Evolutionary conservation across 495 filamentous ascomycete genomes (phyloP), one percentile per base, ranked within the genome.

Genomic region (Clavariopsis aquatica): DNA sequence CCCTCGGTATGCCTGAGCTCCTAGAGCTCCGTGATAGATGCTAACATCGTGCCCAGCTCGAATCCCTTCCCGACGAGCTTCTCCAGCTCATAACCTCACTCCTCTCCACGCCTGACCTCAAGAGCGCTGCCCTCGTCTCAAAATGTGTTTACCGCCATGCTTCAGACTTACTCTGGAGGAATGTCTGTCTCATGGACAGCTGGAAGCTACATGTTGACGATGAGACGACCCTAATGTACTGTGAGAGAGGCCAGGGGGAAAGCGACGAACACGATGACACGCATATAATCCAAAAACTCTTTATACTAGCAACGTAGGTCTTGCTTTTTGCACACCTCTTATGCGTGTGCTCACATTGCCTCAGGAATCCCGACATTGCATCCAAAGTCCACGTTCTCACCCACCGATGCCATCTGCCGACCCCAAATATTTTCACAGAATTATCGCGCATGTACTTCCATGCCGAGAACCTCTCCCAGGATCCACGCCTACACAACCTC

Each of bases 221-320:
- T 8, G 23, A 34, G 10, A 53, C 49, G 10, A 26, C 24, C n/a
- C 31, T 54, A 12, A 20, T 54, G 15, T 59, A 36, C 13, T 29
- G 52, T 7, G 62, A 57, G 19, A 3, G 47, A 57, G 46, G 52
- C 60, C 38, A 59, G 52, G 31, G 51, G 23, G 43, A 61, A 17
- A 24, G 46, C 5, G 72, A 76, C 57, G 66, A 74, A 28, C 74
- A 76, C 61, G 72, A 76, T 57, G 74, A 76, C 49, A 74, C 69
- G 29, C 74, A 71, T 23, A 60, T 74, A 23, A 69, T 74, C 19
- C 63, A 66, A 52, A 71, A 69, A 52, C 55, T 76, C 43, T 45
- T 66, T 12, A 55, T 71, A 12, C 57, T 74, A 49, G 67, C 69
- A 10, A 68, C 23, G 73, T 73, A 69, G 0, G 66, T 65, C 57